Conservation (phyloP, 768 basidiomycete species). For the Cystofilobasidium ferigula region DNA sequence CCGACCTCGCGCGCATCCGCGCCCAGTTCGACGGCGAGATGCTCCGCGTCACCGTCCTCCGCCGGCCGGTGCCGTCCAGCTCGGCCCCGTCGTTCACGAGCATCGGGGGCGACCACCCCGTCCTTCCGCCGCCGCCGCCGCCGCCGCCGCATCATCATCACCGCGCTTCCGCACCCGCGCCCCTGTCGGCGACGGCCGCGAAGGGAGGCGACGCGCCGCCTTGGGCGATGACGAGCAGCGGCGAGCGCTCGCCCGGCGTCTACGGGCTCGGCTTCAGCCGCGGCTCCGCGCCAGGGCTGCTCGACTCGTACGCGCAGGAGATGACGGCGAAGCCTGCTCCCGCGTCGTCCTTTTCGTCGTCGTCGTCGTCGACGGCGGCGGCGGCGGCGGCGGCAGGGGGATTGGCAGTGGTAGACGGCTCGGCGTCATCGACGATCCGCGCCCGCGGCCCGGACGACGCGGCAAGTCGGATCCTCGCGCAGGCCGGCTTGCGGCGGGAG, state of each 20-base stretch:
- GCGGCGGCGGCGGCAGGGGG: background rate
- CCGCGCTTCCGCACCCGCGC: background rate
- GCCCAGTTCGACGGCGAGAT: slow-evolving; percentile 23
- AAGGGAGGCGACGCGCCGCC: background rate
- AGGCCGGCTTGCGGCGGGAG: background rate
- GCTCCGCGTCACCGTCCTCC: slow-evolving; percentile 10
- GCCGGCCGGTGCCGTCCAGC: background rate
- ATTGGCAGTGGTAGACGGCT: background rate
- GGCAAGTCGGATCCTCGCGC: background rate
- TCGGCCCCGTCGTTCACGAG: background rate
- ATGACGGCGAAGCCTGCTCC: background rate
- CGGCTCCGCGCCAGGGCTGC: background rate
- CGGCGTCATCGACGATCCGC: background rate
- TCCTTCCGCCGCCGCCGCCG: too few species aligned
- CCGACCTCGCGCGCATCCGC: slow-evolving; percentile 12
- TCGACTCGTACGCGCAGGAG: background rate
- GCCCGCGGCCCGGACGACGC: background rate
- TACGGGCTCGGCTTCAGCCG: too few species aligned
- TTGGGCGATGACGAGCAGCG: background rate
- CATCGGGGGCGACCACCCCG: background rate
- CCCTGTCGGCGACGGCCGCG: background rate
- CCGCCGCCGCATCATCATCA: background rate
- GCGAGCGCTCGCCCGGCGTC: background rate
- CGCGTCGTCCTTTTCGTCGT: background rate
- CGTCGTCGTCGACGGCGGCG: too few species aligned